These are phyloP conservation scores for Alternaria viburni DNA, from an alignment of 2,329 filamentous ascomycete genomes.

Conservation along the genomic window DNA sequence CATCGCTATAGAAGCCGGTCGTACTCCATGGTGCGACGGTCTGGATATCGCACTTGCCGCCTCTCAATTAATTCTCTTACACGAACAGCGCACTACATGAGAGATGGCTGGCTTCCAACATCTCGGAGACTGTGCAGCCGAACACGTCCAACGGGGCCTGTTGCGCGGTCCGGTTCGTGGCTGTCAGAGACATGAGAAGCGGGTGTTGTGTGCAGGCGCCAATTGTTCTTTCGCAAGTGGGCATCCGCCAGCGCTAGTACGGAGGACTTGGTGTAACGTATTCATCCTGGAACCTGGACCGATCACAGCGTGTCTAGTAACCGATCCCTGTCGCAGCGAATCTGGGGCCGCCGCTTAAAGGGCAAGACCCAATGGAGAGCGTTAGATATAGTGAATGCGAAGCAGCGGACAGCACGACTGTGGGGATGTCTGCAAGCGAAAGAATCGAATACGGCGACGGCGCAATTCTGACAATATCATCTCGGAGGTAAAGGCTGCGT, in stretches of 20 bases:
- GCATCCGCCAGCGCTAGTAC: constrained; percentile 21
- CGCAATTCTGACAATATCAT: background rate
- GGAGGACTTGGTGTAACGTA: constrained; percentile 27
- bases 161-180: constrained; percentile 4
- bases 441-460: background rate
- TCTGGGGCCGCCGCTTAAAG: constrained; percentile 29
- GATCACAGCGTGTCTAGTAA: constrained; percentile 19
- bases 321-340: constrained; percentile 29
- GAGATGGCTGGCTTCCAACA: constrained; percentile 12
- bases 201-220: constrained; percentile 21
- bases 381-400: constrained; percentile 7
- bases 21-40: constrained; percentile 13
- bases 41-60: constrained; percentile 3
- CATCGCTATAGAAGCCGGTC: constrained; percentile 1
- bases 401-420: constrained; percentile 4
- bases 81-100: constrained; percentile 8
- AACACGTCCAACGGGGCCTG: constrained; percentile 1
- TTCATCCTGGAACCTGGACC: constrained; percentile 19
- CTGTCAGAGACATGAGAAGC: constrained; percentile 15
- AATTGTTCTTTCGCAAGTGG: constrained; percentile 10
- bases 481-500: background rate
- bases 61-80: constrained; percentile 19
- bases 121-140: constrained; percentile 7
- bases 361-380: constrained; percentile 20
- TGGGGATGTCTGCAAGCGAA: background rate